phyloP scores from a whole-genome alignment of 768 basidiomycete species.

The Kwoniella sp. region DNA sequence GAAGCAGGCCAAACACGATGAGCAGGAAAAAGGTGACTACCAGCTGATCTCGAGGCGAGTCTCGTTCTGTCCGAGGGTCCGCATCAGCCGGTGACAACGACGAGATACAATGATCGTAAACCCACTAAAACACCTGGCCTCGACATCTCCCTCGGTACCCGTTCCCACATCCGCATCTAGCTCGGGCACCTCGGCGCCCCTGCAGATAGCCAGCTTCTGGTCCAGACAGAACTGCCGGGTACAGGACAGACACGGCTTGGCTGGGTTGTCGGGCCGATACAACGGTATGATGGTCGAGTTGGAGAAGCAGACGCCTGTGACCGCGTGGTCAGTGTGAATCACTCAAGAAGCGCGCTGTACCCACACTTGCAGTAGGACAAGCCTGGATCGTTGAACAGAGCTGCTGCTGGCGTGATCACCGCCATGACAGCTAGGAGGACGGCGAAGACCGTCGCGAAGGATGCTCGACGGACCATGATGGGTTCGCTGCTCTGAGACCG shows the following conservation, averaged over 20 bases:
- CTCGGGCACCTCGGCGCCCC: slow-evolving; percentile 61
- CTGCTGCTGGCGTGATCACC: slow-evolving; percentile 1
- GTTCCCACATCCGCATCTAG: slow-evolving; percentile 88
- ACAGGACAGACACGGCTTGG: slow-evolving; percentile 86
- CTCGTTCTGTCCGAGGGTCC: slow-evolving; percentile 61
- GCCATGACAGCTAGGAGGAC: neutral
- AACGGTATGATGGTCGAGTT: slow-evolving; percentile 83
- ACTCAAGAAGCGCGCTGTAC: slow-evolving; percentile 2
- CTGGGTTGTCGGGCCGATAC: slow-evolving; percentile 72
- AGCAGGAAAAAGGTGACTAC: slow-evolving; percentile 87
- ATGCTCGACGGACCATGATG: neutral
- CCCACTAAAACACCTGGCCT: slow-evolving; percentile 92
- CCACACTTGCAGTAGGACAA: slow-evolving; percentile 50
- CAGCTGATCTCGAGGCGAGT: slow-evolving; percentile 90
- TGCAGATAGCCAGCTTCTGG: slow-evolving; percentile 74
- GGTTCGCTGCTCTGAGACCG: too few species aligned
- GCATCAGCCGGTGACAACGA: neutral
- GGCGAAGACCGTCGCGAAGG: neutral
- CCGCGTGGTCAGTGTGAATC: slow-evolving; percentile 12
- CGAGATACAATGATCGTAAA: too few species aligned
- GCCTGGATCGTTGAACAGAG: slow-evolving; percentile 40
- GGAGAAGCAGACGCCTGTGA: slow-evolving; percentile 81
- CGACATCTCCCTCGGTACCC: slow-evolving; percentile 91
- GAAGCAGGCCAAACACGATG: slow-evolving; percentile 76
- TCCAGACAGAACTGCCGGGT: slow-evolving; percentile 95